phyloP scores from a whole-genome alignment of 2,329 filamentous ascomycete species.

The Diaporthe sp. region DNA sequence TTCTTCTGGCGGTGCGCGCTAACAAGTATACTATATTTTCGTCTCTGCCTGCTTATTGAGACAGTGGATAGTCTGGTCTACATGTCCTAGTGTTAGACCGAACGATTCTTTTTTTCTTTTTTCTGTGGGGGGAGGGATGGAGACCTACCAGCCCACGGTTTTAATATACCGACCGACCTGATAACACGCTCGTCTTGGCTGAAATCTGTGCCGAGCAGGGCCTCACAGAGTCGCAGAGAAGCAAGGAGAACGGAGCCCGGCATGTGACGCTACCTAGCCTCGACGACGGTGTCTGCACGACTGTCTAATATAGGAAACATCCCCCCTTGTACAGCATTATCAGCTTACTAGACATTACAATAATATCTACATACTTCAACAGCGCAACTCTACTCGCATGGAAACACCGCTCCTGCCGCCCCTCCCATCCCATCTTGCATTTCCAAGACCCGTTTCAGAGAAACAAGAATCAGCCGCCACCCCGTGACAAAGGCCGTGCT shows the following conservation, averaged over 20 bases:
- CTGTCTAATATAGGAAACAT: not conserved
- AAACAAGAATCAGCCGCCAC: slow-evolving; percentile 18
- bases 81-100: not conserved
- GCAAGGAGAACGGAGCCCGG: not conserved
- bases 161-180: not conserved
- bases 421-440: not conserved
- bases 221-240: not conserved
- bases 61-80: not conserved
- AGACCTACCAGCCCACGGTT: not conserved
- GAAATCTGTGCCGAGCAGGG: not conserved
- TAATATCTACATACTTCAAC: not conserved
- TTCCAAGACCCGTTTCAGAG: not conserved
- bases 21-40: not conserved
- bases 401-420: not conserved
- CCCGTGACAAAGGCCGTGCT: slow-evolving; percentile 16
- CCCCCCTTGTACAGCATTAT: not conserved
- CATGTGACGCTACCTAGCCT: slow-evolving; percentile 14
- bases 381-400: not conserved
- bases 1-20: not conserved
- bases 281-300: not conserved
- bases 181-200: slow-evolving; percentile 9
- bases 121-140: too few species aligned
- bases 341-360: not conserved
- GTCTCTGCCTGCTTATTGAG: too few species aligned
- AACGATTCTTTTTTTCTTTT: too few species aligned